These are phyloP conservation scores for Rutstroemia sp. DNA, from an alignment of 2,329 filamentous ascomycete genomes.

Conservation along the genomic window DNA sequence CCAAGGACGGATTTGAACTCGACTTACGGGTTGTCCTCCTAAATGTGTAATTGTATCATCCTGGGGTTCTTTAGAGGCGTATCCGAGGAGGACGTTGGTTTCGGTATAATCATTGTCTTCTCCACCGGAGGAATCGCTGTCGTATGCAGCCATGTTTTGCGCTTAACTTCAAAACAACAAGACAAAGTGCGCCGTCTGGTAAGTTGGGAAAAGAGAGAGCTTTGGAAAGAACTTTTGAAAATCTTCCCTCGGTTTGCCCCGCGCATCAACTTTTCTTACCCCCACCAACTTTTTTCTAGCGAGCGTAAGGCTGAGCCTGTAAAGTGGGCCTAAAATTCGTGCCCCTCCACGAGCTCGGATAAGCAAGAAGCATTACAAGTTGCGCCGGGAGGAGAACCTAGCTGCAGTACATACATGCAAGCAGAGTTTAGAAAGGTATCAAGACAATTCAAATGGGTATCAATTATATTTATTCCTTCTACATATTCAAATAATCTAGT, in stretches of 20 bases:
- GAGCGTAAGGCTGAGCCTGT: slow-evolving; percentile 16
- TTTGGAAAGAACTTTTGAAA: not conserved
- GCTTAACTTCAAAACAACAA: not conserved
- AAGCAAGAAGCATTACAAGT: too few relatives aligned
- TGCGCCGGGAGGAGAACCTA: too few relatives aligned
- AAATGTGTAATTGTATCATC: slow-evolving; percentile 80
- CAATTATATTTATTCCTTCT: not conserved
- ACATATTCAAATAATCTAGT: not conserved
- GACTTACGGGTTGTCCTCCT: slow-evolving; percentile 74
- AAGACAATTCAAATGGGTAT: not conserved
- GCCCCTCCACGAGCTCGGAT: too few relatives aligned
- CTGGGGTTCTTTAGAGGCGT: slow-evolving; percentile 67
- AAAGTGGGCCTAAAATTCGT: not conserved
- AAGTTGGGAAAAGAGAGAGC: not conserved
- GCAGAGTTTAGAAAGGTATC: too few relatives aligned
- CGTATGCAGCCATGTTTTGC: slow-evolving; percentile 62
- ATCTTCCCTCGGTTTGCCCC: slow-evolving; percentile 3
- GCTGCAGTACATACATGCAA: too few relatives aligned
- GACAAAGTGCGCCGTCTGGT: not conserved
- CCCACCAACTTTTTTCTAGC: slow-evolving; percentile 11
- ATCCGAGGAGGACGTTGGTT: slow-evolving; percentile 86
- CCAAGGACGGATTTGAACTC: not conserved
- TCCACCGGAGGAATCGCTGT: slow-evolving; percentile 74
- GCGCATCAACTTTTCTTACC: slow-evolving; percentile 6
- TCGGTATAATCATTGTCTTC: slow-evolving; percentile 63